A percentile compares a stretch with the other conserved stretches of the same genome.
Evolutionary conservation across 148 eudicot species (phyloP).

Genomic region (Camellia japonica): DNA sequence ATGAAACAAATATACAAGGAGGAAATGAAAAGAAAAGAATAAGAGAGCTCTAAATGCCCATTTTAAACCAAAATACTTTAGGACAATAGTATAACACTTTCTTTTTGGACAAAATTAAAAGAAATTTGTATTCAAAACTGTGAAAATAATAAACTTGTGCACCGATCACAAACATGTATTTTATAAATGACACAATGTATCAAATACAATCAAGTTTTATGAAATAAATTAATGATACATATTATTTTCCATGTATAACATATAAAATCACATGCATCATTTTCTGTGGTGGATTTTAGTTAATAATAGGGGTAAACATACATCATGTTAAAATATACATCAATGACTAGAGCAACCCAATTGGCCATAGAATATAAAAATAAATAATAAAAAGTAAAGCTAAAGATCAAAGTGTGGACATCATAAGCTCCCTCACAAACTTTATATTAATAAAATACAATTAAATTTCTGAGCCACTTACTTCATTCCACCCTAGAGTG

Average conservation of each 20-base stretch:
- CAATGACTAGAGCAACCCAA: background rate
- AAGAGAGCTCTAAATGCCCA: background rate
- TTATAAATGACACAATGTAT: background rate
- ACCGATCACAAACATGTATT: background rate
- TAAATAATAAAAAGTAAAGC: background rate
- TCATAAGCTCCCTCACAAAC: background rate
- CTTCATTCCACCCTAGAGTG: constrained; percentile 95
- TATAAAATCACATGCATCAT: background rate
- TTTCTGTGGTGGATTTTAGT: background rate
- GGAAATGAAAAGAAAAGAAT: constrained; percentile 3
- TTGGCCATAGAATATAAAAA: background rate
- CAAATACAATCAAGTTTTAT: background rate
- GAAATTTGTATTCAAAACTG: background rate
- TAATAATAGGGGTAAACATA: background rate
- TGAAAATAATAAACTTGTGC: background rate
- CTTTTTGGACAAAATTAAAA: background rate
- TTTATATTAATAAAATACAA: background rate
- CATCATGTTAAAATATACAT: background rate
- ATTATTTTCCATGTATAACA: background rate
- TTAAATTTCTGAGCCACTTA: constrained; percentile 32
- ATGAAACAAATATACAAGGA: constrained; percentile 6
- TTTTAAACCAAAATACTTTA: background rate
- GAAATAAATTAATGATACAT: background rate
- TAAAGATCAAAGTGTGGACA: background rate
- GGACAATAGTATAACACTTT: background rate